Base-by-base conservation (phyloP, 306 rosid species). In the Acacia confusa region DNA sequence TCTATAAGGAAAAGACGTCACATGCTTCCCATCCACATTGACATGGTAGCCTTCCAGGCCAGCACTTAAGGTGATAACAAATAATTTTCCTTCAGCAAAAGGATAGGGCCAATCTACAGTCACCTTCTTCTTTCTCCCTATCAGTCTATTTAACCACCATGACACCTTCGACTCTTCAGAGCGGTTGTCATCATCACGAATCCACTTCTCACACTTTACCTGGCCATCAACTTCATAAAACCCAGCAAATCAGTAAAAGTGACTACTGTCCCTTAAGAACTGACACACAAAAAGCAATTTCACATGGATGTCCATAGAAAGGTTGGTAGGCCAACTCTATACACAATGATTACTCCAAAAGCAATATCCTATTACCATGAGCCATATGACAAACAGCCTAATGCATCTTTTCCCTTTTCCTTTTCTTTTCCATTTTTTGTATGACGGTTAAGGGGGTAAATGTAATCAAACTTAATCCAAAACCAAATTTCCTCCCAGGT, bases 21-120 rank as follows among this genome's bases (percentile, higher is more conserved):
- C 88, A 77, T 95, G 99, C 85, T 92, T 87, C 76, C 98, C 99
- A 25, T 93, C 99, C 30, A 93, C 97, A 66, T 85, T 90, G 84
- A 95, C 74, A 85, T 93, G 99, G 85, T 92, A 95, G 76, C 99
- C 99, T 87, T 93, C 99, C 84, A 93, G 85, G 83, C 99, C 98
- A 79, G 97, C 98, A 84, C 92, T 91, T 48, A 93, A 24, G 20
- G 98, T 92, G 36, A 95, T 91, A 82, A 95, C 97, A 92, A 93
- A 95, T 72, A 95, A 65, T 79, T 86, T 92, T 22, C 93, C 97
- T 86, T 95, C 99, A 7, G 75, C 91, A 83, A 95, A 93, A 78
- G 99, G 99, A 85, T 88, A 93, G 16, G 99, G 96, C 99, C 99
- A 95, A 64, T 93, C 98, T 66, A 93, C 19, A 6, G 86, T 48